phyloP scores from a whole-genome alignment of 345 rosid species.

The Carallia brachiata region DNA sequence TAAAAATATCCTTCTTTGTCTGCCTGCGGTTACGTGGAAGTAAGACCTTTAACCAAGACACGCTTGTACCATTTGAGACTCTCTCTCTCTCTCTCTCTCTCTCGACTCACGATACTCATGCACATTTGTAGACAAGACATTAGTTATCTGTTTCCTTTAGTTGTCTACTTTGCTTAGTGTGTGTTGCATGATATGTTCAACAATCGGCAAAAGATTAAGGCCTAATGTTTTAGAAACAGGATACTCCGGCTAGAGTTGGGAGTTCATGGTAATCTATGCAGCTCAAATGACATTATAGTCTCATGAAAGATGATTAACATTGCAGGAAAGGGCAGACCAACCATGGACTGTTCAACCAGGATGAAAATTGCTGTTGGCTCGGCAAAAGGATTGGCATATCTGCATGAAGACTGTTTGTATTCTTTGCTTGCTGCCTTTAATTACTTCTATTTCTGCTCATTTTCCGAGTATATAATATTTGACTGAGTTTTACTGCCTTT shows the following conservation, averaged over 20 bases:
- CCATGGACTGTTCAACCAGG: slow-evolving; percentile 20
- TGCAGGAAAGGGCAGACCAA: slow-evolving; percentile 57
- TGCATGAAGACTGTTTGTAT: slow-evolving; percentile 30
- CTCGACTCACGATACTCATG: no score
- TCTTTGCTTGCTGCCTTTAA: background rate
- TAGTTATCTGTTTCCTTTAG: no score
- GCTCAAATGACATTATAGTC: slow-evolving; percentile 13
- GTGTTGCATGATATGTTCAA: no score
- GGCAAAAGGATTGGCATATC: slow-evolving; percentile 25
- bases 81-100: no score
- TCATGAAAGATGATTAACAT: slow-evolving; percentile 6
- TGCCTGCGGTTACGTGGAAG: no score
- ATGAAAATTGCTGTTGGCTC: slow-evolving; percentile 23
- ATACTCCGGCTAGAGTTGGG: slow-evolving; percentile 4
- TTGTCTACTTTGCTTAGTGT: no score
- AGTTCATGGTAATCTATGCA: background rate
- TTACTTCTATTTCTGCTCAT: background rate
- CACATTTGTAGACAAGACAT: no score
- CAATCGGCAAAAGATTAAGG: background rate
- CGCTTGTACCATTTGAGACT: no score
- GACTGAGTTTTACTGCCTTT: background rate
- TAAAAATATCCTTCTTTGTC: no score
- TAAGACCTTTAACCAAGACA: no score
- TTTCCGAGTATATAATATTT: background rate
- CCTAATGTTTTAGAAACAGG: background rate